Percentiles rank a stretch among this genome's conserved stretches.
phyloP scores from a whole-genome alignment of 2,329 filamentous ascomycete species.

The Stagonosporopsis tanaceti region DNA sequence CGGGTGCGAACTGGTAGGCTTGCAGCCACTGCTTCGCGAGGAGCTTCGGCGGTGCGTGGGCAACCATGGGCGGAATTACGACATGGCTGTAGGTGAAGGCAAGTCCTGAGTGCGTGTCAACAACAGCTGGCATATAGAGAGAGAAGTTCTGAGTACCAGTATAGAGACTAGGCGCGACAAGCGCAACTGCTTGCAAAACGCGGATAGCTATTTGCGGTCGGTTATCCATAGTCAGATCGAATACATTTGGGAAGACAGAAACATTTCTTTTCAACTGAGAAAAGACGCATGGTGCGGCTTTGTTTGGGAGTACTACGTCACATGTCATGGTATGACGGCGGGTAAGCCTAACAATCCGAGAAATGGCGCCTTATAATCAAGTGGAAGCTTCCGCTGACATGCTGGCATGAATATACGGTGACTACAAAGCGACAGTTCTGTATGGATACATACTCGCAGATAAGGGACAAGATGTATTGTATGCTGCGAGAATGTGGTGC shows the following conservation, averaged over 20 bases:
- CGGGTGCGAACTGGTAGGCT: slow-evolving; percentile 48
- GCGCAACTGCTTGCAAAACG: slow-evolving; percentile 29
- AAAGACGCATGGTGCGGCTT: neutral
- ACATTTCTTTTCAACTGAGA: too few relatives aligned
- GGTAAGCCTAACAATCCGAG: neutral
- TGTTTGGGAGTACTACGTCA: slow-evolving; percentile 10
- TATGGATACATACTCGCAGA: neutral
- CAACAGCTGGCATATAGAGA: neutral
- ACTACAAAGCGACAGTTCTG: too few relatives aligned
- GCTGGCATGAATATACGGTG: too few relatives aligned
- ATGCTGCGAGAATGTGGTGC: neutral
- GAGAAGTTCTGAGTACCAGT: slow-evolving; percentile 22
- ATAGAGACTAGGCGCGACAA: slow-evolving; percentile 36
- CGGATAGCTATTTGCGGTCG: neutral
- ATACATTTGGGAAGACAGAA: neutral
- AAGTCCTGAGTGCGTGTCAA: slow-evolving; percentile 28
- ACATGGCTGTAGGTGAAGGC: slow-evolving; percentile 47
- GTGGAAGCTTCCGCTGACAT: neutral
- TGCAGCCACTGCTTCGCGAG: slow-evolving; percentile 52
- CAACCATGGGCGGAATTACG: slow-evolving; percentile 46
- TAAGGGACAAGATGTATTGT: neutral
- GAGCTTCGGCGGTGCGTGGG: slow-evolving; percentile 42
- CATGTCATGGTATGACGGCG: slow-evolving; percentile 12
- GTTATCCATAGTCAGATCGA: neutral
- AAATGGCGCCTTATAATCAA: neutral